Percentiles rank a stretch among this genome's conserved stretches.
Conservation (phyloP, 148 eudicot species). For the Spergularia bocconei region DNA sequence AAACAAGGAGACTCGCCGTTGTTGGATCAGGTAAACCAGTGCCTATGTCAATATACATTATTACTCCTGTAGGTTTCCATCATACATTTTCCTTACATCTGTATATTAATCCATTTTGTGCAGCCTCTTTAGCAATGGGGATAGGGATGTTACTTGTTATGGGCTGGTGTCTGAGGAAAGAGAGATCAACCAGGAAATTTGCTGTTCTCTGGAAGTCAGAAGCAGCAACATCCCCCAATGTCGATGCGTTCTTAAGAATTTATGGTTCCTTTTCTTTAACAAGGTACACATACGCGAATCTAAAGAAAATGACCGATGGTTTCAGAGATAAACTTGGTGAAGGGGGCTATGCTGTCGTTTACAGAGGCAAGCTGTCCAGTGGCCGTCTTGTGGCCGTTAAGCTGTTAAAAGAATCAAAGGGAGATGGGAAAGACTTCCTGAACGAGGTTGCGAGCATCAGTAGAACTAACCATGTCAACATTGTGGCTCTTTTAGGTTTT, state of each 20-base stretch:
- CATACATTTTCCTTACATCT: too few species aligned
- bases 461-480: conserved; percentile 6
- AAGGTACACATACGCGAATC: not conserved
- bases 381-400: not conserved
- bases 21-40: conserved; percentile 3
- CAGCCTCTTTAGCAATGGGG: too few species aligned
- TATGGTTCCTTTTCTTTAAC: not conserved
- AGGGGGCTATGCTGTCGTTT: not conserved
- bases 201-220: not conserved
- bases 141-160: not conserved
- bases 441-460: not conserved
- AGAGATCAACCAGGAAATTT: not conserved
- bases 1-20: not conserved
- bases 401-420: not conserved
- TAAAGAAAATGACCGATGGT: conserved; percentile 2
- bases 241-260: not conserved
- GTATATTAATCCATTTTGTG: too few species aligned
- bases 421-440: not conserved
- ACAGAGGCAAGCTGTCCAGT: not conserved
- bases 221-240: not conserved
- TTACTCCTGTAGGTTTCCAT: not conserved
- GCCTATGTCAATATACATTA: not conserved
- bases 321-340: not conserved
- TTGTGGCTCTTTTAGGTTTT: not conserved
- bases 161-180: not conserved